phyloP scores from a whole-genome alignment of 2,329 filamentous ascomycete species.

The Fusarium sulawesiense region DNA sequence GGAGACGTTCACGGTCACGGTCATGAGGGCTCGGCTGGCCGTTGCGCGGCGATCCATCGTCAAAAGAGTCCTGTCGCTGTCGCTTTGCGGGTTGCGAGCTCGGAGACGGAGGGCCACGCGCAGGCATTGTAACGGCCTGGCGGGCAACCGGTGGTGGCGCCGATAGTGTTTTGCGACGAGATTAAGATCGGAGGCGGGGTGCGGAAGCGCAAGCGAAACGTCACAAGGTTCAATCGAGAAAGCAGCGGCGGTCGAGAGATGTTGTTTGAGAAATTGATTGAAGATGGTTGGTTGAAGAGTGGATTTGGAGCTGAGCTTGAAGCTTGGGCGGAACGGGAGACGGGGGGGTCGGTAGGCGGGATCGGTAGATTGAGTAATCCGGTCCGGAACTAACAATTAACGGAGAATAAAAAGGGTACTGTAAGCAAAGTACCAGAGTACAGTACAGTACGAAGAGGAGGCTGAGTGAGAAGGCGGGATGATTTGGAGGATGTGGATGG shows the following conservation, averaged over 20 bases:
- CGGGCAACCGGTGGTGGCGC: slow-evolving; percentile 42
- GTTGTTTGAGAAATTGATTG: slow-evolving; percentile 16
- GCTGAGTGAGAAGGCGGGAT: slow-evolving; percentile 4
- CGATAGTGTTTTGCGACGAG: slow-evolving; percentile 34
- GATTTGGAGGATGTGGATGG: slow-evolving; percentile 4
- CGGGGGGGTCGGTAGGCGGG: slow-evolving; percentile 31
- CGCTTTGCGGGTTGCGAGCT: slow-evolving; percentile 67
- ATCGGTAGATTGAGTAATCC: slow-evolving; percentile 36
- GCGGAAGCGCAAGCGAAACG: slow-evolving; percentile 6
- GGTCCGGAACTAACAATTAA: slow-evolving; percentile 28
- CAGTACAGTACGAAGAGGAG: slow-evolving; percentile 6
- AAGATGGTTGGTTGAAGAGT: slow-evolving; percentile 30
- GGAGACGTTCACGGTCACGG: slow-evolving; percentile 42
- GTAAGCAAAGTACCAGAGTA: neutral
- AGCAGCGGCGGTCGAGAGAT: neutral
- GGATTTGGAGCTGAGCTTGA: slow-evolving; percentile 21
- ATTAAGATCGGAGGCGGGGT: slow-evolving; percentile 3
- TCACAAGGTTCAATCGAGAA: slow-evolving; percentile 3
- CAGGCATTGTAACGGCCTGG: slow-evolving; percentile 51
- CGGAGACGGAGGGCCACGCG: slow-evolving; percentile 64
- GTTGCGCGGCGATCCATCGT: slow-evolving; percentile 56
- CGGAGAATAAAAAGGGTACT: neutral
- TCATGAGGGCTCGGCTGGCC: slow-evolving; percentile 44
- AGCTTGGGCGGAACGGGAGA: slow-evolving; percentile 32
- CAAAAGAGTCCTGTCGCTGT: slow-evolving; percentile 64